Evolutionary conservation across 163 green algal genomes (phyloP).

Genomic region (Volvox carteri): DNA sequence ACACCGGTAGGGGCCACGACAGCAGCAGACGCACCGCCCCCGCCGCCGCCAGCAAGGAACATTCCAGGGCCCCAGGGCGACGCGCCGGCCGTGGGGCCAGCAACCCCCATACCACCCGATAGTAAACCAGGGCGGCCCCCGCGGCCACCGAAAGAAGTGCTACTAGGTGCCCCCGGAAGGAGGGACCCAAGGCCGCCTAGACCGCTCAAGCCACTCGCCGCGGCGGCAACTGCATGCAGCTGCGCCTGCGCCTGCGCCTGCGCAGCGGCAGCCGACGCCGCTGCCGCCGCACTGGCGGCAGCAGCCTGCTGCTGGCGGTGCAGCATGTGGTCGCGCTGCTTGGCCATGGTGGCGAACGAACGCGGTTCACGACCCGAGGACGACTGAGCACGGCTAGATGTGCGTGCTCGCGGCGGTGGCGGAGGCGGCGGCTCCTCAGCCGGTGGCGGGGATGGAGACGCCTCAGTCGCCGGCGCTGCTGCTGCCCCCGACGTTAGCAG

Average conservation of each 20-base stretch:
- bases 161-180: background rate
- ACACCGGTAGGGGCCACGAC: background rate
- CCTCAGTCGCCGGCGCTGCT: background rate
- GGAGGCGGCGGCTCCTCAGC: background rate
- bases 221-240: background rate
- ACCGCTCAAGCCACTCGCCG: background rate
- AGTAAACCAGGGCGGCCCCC: background rate
- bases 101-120: background rate
- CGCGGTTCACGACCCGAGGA: background rate
- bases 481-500: background rate
- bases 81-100: background rate
- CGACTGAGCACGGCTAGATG: background rate
- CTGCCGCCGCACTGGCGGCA: constrained; percentile 5
- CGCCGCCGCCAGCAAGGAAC: background rate
- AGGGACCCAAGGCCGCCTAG: background rate
- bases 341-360: background rate
- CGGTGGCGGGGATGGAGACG: background rate
- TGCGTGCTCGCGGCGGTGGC: background rate
- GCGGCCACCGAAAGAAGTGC: background rate
- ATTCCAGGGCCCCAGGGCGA: background rate
- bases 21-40: background rate
- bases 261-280: background rate
- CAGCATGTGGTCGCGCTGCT: constrained; percentile 26
- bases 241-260: constrained; percentile 20
- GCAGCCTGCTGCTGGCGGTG: constrained; percentile 34